Base-by-base conservation (phyloP, 257 asterid species). In the Phtheirospermum japonicum region DNA sequence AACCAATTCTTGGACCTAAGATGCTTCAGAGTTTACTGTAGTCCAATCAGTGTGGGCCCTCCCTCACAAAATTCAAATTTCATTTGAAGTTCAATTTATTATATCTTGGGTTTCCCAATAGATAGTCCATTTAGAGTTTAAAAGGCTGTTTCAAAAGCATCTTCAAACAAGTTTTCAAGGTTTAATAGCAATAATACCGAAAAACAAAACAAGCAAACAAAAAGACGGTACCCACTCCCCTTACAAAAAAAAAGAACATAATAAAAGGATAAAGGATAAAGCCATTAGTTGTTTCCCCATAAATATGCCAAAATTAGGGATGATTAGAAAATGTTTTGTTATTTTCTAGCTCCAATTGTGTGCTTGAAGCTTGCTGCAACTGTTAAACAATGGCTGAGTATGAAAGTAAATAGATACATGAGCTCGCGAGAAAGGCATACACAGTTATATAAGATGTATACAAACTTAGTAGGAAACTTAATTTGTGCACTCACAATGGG, bases 401-500 rank as follows among this genome's bases (percentile, higher is more conserved):
- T 4, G 45, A 11, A 61, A 18, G 46, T 57, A 23, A 49, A 54
- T n/a, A 43, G 60, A 26, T 28, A 51, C 28, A 42, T 11, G 48
- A 46, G 20, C 18, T 57, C 46, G 61, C 37, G 37, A 63, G 14
- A 43, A 55, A 55, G 11, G 40, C 32, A 66, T 31, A 37, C 32
- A n/a, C n/a, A n/a, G n/a, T n/a, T 6, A 48, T 56, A 54, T 17
- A 23, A 36, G 9, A 31, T 61, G 65, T 33, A 57, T 49, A 13
- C 7, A 19, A 58, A 52, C 56, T 14, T 6, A 16, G 46, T 37
- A 61, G 13, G 55, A 65, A 63, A 19, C 62, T 46, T 4, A 70
- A 23, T 50, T 8, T 67, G 28, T 23, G 28, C 28, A 79, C 98
- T 88, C 78, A 88, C 98, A 76, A 89, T 87, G 65, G 99, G 99